Percentiles rank a stretch among this genome's conserved stretches.
These are phyloP conservation scores for Lactifluus piperatus DNA, from an alignment of 768 basidiomycete species.

Conservation along the genomic window DNA sequence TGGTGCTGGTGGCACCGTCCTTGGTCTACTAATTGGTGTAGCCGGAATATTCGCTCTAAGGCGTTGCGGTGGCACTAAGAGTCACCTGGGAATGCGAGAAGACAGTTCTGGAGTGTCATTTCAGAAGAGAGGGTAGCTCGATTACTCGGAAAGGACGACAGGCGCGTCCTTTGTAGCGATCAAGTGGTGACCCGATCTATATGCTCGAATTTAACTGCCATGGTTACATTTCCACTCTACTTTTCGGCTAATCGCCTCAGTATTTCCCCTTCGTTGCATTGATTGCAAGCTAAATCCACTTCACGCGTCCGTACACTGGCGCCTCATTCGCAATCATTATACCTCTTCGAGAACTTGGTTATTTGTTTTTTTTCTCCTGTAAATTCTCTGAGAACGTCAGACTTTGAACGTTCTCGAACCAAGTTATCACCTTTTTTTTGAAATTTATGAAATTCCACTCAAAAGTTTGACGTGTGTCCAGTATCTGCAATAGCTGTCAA, in stretches of 20 bases:
- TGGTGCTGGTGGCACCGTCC: constrained; percentile 22
- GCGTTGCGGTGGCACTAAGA: not conserved
- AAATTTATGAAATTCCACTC: not conserved
- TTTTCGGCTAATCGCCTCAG: not conserved
- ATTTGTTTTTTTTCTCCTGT: not conserved
- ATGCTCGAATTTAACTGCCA: not conserved
- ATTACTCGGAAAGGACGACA: constrained; percentile 8
- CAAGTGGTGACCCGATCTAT: not conserved
- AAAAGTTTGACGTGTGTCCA: too few relatives aligned
- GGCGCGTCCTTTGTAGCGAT: not conserved
- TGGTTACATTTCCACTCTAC: not conserved
- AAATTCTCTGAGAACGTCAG: not conserved
- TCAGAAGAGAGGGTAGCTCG: not conserved
- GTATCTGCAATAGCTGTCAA: too few relatives aligned
- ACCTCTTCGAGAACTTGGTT: not conserved
- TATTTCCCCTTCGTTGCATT: too few relatives aligned
- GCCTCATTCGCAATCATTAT: not conserved
- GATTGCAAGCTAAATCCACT: not conserved
- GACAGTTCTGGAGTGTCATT: not conserved
- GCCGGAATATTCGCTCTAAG: constrained; percentile 6
- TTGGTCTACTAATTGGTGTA: constrained; percentile 22
- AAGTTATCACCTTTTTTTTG: not conserved
- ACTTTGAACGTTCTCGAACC: not conserved
- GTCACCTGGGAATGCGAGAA: not conserved
- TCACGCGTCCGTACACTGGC: not conserved